Percentiles rank a stretch among this genome's conserved stretches.
Conservation (phyloP, 1,284 basidiomycete species). For the Rhizoctonia solani region DNA sequence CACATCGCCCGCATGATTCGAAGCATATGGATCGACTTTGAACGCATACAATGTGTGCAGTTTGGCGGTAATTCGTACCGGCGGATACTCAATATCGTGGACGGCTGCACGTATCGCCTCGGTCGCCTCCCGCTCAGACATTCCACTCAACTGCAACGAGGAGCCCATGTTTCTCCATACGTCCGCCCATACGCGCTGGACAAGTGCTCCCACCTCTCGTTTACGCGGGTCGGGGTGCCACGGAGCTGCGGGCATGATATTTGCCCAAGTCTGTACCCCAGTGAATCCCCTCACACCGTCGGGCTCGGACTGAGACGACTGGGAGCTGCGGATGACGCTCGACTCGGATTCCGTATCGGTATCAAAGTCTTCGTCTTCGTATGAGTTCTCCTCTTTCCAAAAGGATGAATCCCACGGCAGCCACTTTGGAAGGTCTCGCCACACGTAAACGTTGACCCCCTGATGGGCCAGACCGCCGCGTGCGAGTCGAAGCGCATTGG, state of each 20-base stretch:
- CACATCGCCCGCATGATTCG: not conserved
- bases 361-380: not conserved
- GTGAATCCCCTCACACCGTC: constrained; percentile 3
- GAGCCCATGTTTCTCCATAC: constrained; percentile 31
- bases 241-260: constrained; percentile 12
- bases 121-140: constrained; percentile 1
- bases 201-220: constrained; percentile 3
- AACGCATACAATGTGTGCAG: constrained; percentile 24
- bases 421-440: constrained; percentile 21
- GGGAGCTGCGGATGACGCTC: not conserved
- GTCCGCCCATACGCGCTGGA: constrained; percentile 16
- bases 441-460: constrained; percentile 25
- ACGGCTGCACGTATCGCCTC: constrained; percentile 27
- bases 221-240: constrained; percentile 9
- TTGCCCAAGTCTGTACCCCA: constrained; percentile 10
- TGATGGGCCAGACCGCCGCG: constrained; percentile 9
- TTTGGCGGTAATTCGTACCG: constrained; percentile 18
- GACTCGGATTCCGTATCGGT: not conserved
- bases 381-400: constrained; percentile 13
- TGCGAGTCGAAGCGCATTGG: constrained; percentile 9
- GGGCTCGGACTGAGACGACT: not conserved
- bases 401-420: constrained; percentile 17
- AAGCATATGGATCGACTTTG: constrained; percentile 9
- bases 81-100: constrained; percentile 13
- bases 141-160: not conserved